A percentile compares a stretch with the other conserved stretches of the same genome.
Evolutionary conservation across 140 eudicot species (phyloP).

Genomic region (Erigeron philadelphicus): DNA sequence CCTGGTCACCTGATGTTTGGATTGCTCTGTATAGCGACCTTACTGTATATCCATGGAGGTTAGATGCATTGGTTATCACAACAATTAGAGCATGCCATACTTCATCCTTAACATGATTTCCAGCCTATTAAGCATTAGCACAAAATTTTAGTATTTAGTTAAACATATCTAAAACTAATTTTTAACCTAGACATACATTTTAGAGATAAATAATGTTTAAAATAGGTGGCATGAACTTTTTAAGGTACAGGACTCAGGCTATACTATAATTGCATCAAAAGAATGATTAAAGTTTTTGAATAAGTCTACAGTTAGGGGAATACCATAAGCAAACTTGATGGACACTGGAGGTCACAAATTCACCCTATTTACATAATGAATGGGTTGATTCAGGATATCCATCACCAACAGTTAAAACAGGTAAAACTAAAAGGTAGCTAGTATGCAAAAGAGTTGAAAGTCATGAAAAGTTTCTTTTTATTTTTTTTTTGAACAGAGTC

Average conservation of each 20-base stretch:
- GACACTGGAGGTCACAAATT: neutral
- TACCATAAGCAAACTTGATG: neutral
- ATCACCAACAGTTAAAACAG: neutral
- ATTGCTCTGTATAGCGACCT: constrained; percentile 75
- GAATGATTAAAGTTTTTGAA: constrained; percentile 10
- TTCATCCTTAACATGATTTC: constrained; percentile 89
- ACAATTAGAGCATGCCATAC: constrained; percentile 96
- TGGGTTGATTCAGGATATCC: neutral
- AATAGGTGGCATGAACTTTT: neutral
- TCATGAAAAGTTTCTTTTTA: neutral
- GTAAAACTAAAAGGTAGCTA: neutral
- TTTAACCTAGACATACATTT: neutral
- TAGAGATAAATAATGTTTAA: neutral
- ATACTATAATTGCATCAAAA: constrained; percentile 11
- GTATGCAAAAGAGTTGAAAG: neutral
- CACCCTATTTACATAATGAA: neutral
- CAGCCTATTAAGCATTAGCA: constrained; percentile 67
- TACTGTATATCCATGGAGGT: constrained; percentile 91
- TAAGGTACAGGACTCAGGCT: constrained; percentile 13
- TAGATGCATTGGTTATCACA: constrained; percentile 77
- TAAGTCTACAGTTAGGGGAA: neutral
- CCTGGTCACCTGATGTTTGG: constrained; percentile 88
- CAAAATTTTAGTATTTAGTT: constrained; percentile 34
- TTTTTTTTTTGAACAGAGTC: too few species aligned
- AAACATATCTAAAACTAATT: constrained; percentile 5